Evolutionary conservation across 2,329 filamentous ascomycete species (phyloP).

Genomic region (Botrytis cinerea): DNA sequence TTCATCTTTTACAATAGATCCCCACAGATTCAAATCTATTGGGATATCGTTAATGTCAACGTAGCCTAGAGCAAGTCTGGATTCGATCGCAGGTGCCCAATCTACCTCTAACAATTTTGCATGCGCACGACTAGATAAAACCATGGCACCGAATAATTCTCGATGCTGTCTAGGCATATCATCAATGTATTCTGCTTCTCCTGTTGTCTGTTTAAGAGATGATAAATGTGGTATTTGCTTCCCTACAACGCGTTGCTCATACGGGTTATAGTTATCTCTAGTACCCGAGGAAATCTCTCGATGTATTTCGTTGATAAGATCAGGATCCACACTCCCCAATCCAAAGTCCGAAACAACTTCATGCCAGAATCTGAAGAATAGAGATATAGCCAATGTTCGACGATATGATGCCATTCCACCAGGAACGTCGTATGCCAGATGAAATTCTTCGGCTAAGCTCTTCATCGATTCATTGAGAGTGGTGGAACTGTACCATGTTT

Average conservation of each 20-base stretch:
- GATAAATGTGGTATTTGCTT: constrained; percentile 82
- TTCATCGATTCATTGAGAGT: constrained; percentile 86
- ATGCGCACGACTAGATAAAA: constrained; percentile 83
- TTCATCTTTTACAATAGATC: constrained; percentile 71
- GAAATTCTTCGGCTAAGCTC: constrained; percentile 80
- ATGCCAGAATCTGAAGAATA: constrained; percentile 96
- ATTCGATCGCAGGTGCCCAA: constrained; percentile 63
- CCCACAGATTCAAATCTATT: constrained; percentile 82
- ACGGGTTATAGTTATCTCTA: constrained; percentile 74
- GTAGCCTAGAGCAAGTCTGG: constrained; percentile 73
- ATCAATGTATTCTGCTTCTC: constrained; percentile 92
- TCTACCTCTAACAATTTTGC: constrained; percentile 81
- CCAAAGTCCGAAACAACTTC: constrained; percentile 69
- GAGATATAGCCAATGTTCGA: constrained; percentile 81
- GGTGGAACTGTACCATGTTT: constrained; percentile 73
- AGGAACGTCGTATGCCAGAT: constrained; percentile 83
- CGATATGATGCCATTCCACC: constrained; percentile 96
- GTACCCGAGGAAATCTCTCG: constrained; percentile 74
- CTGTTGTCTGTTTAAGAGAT: constrained; percentile 87
- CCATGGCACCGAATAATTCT: constrained; percentile 82
- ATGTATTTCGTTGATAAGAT: constrained; percentile 81
- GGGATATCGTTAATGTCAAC: constrained; percentile 80
- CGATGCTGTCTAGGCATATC: constrained; percentile 84
- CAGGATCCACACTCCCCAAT: constrained; percentile 59
- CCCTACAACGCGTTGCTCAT: constrained; percentile 78